Evolutionary conservation across 2,329 filamentous ascomycete genomes (phyloP).

Genomic region (Mycogone perniciosa): DNA sequence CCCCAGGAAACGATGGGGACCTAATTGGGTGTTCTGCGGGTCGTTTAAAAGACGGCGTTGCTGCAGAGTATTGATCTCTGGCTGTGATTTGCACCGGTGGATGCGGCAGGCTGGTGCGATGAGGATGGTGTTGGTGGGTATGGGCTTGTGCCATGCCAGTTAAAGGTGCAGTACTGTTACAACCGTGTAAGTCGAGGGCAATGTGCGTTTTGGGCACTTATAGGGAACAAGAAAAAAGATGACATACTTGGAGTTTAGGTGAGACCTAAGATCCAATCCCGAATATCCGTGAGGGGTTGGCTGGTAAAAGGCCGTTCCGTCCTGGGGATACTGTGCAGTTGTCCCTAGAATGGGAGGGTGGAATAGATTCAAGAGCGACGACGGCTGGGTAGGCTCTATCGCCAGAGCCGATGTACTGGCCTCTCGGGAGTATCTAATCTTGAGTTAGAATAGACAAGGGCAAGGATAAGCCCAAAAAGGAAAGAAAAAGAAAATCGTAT

Average conservation of each 20-base stretch:
- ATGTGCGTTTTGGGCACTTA: neutral
- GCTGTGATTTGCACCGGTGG: slow-evolving; percentile 42
- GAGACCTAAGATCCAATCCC: slow-evolving; percentile 47
- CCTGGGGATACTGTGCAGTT: slow-evolving; percentile 43
- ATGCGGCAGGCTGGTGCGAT: slow-evolving; percentile 45
- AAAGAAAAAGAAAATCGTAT: neutral
- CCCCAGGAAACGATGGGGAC: slow-evolving; percentile 44
- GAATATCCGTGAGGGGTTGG: slow-evolving; percentile 39
- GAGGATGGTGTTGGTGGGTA: slow-evolving; percentile 34
- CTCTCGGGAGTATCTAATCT: slow-evolving; percentile 49
- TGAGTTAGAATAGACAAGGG: slow-evolving; percentile 20
- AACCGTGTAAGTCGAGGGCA: slow-evolving; percentile 12
- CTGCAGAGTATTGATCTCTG: slow-evolving; percentile 48
- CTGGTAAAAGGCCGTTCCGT: slow-evolving; percentile 43
- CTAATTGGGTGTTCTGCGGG: slow-evolving; percentile 43
- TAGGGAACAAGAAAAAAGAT: neutral
- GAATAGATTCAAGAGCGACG: slow-evolving; percentile 47
- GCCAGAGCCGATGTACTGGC: slow-evolving; percentile 45
- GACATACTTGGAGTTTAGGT: slow-evolving; percentile 51
- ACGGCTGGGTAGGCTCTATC: slow-evolving; percentile 47
- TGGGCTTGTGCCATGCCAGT: slow-evolving; percentile 54
- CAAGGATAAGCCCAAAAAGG: neutral
- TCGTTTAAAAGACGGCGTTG: slow-evolving; percentile 46
- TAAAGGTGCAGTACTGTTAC: slow-evolving; percentile 41
- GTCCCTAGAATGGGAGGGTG: slow-evolving; percentile 42